phyloP scores from a whole-genome alignment of 768 basidiomycete species.

The Naganishia kalamii region DNA sequence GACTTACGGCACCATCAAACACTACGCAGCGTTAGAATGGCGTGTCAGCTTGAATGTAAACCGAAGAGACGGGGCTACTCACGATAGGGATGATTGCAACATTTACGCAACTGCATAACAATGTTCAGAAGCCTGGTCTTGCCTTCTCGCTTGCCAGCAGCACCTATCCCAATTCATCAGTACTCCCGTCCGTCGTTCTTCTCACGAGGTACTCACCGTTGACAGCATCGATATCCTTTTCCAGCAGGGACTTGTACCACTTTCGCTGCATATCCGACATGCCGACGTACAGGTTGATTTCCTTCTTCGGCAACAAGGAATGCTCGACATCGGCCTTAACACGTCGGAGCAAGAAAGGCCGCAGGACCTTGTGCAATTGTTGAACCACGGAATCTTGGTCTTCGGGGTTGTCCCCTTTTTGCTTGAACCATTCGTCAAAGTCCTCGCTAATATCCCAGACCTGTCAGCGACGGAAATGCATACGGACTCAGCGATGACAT shows the following conservation, averaged over 20 bases:
- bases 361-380: conserved; percentile 90
- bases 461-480: too few relatives aligned
- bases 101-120: conserved; percentile 81
- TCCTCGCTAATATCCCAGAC: conserved; percentile 70
- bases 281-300: conserved; percentile 96
- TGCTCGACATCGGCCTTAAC: conserved; percentile 98
- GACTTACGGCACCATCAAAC: conserved; percentile 43
- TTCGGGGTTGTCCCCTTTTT: conserved; percentile 58
- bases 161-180: conserved; percentile 50
- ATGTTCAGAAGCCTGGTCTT: conserved; percentile 97
- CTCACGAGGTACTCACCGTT: conserved; percentile 57
- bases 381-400: conserved; percentile 85
- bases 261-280: conserved; percentile 95
- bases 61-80: conserved; percentile 23
- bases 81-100: conserved; percentile 49
- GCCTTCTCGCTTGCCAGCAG: conserved; percentile 95
- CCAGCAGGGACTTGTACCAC: conserved; percentile 86
- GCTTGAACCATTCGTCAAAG: conserved; percentile 87
- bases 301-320: conserved; percentile 90
- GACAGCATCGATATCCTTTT: conserved; percentile 98
- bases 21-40: conserved; percentile 25
- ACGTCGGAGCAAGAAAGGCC: conserved; percentile 86
- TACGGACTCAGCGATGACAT: too few relatives aligned
- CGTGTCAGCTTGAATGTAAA: background rate
- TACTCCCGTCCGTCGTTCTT: background rate